phyloP scores from a whole-genome alignment of 148 eudicot genomes.

The Amaranthus cruentus region DNA sequence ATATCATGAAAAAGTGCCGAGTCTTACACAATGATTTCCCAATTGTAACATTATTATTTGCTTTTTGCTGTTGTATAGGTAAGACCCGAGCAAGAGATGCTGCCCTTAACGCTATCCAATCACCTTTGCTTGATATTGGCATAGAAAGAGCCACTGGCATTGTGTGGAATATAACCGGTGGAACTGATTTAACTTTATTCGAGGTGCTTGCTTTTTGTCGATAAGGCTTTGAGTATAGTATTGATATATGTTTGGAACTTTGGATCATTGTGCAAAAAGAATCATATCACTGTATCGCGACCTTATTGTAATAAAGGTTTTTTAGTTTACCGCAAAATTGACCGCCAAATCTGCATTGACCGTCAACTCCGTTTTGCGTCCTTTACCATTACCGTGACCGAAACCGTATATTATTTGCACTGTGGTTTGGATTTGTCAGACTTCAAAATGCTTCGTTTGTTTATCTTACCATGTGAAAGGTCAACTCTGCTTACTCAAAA shows the following conservation, averaged over 20 bases:
- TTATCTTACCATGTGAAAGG: background rate
- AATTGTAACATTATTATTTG: background rate
- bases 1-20: too few species aligned
- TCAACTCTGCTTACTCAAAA: background rate
- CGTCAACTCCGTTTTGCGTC: background rate
- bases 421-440: constrained; percentile 8
- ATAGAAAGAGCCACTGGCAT: constrained; percentile 99
- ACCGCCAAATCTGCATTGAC: too few species aligned
- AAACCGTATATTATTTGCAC: too few species aligned
- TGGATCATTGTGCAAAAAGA: too few species aligned
- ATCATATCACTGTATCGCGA: too few species aligned
- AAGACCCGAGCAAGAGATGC: constrained; percentile 99
- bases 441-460: background rate
- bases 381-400: too few species aligned
- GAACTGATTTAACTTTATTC: constrained; percentile 83
- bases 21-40: too few species aligned
- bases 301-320: too few species aligned
- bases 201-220: constrained; percentile 52
- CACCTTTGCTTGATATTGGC: constrained; percentile 93
- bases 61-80: constrained; percentile 35
- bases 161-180: constrained; percentile 99
- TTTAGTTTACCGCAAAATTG: too few species aligned
- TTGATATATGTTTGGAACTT: too few species aligned
- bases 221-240: constrained; percentile 1
- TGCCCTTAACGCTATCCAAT: constrained; percentile 95